Base-by-base conservation (phyloP, 306 rosid genomes). In the Dicorynia guianensis region DNA sequence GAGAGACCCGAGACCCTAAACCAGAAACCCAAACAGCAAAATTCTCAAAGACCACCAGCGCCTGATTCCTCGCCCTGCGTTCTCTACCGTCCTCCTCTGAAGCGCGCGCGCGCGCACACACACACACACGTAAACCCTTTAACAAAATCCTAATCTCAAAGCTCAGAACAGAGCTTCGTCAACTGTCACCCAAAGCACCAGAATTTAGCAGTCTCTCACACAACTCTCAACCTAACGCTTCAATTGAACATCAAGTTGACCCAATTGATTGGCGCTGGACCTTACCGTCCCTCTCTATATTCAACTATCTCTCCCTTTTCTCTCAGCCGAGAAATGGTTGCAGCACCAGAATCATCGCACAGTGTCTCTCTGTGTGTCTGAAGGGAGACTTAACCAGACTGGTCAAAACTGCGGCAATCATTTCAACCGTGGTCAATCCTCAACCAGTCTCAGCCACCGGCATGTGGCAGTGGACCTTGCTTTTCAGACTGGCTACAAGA, bases 361-460 rank as follows among this genome's bases (percentile, higher is more conserved):
- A 49, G 46, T 4, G 9, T 42, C n/a, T 55, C 70, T 44, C 54
- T 43, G 54, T 25, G 34, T n/a, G 60, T 63, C 19, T 44, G 70
- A 20, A 25, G 58, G 59, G 59, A 55, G 76, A 75, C 84, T 81
- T 84, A 87, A 77, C 90, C 79, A 67, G 79, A 76, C 78, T 82
- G 84, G 89, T 89, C 83, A 89, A 87, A 80, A 85, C 77, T 70
- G 80, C 53, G 73, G 83, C 89, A 85, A 85, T 70, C 0, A 67
- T 81, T 85, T 89, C 87, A 82, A 91, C 94, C 85, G 80, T 79
- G 72, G 90, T 89, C 81, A 89, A 80, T 75, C 78, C 76, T 83
- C 71, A 83, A 88, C 92, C 87, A 65, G 15, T 17, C 8, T 0
- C 0, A 0, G 4, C 4, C 17, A 90, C 94, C 81, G 88, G 83